Percentiles rank a stretch among this genome's conserved stretches.
These are phyloP conservation scores for Cyclotella cryptica DNA, from an alignment of 108 stramenopile species.

Conservation along the genomic window DNA sequence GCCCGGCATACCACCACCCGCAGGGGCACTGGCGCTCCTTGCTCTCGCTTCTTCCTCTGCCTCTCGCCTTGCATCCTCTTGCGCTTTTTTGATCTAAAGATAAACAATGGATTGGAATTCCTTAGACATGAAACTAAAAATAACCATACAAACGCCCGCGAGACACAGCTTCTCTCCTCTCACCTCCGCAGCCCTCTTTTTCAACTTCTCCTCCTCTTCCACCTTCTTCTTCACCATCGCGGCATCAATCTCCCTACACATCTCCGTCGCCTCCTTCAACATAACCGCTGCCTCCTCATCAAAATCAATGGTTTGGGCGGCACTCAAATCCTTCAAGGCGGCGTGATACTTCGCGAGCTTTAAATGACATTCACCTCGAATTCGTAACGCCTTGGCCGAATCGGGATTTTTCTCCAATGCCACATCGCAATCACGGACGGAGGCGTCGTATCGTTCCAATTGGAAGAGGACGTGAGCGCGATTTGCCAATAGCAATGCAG, in stretches of 20 bases:
- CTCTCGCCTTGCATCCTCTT: constrained; percentile 48
- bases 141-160: neutral
- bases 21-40: constrained; percentile 29
- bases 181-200: constrained; percentile 77
- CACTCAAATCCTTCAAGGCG: constrained; percentile 63
- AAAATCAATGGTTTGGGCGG: constrained; percentile 88
- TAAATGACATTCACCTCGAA: constrained; percentile 76
- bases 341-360: constrained; percentile 50
- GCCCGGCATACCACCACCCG: constrained; percentile 31
- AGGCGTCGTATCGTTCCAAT: constrained; percentile 65
- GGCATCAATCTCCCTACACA: constrained; percentile 45
- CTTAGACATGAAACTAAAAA: neutral
- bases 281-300: constrained; percentile 81
- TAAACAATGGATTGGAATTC: neutral
- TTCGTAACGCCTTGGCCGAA: constrained; percentile 82
- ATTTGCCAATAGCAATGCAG: constrained; percentile 83
- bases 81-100: constrained; percentile 64
- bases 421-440: constrained; percentile 76
- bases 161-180: constrained; percentile 3
- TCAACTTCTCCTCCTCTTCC: constrained; percentile 78
- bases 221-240: constrained; percentile 71
- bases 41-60: constrained; percentile 26
- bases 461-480: constrained; percentile 78
- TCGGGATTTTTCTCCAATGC: constrained; percentile 88
- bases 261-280: constrained; percentile 77